Percentiles rank a stretch among this genome's conserved stretches.
phyloP scores from a whole-genome alignment of 2,329 filamentous ascomycete species.

The Lachnellula arida region DNA sequence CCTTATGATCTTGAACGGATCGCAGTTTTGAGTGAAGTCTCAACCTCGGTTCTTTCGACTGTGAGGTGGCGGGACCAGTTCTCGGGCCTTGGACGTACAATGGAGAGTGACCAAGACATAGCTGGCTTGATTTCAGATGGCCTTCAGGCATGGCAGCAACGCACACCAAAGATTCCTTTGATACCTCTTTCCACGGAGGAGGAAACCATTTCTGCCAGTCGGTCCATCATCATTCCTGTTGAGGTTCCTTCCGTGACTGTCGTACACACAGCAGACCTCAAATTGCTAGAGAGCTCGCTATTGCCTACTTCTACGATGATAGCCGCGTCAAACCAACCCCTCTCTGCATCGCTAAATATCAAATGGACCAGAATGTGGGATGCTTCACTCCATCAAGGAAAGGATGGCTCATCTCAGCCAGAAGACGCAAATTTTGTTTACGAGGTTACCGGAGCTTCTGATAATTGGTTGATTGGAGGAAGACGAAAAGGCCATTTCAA shows the following conservation, averaged over 20 bases:
- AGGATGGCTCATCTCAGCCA: constrained; percentile 3
- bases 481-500: constrained; percentile 74
- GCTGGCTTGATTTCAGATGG: constrained; percentile 20
- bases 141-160: constrained; percentile 25
- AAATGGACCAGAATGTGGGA: constrained; percentile 62
- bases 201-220: constrained; percentile 37
- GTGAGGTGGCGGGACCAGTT: constrained; percentile 48
- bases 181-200: constrained; percentile 19
- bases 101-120: constrained; percentile 25
- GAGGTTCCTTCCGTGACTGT: constrained; percentile 81
- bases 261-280: constrained; percentile 72
- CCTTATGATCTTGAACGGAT: constrained; percentile 52
- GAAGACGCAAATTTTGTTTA: constrained; percentile 70
- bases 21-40: constrained; percentile 47
- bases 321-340: constrained; percentile 58
- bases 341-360: constrained; percentile 57
- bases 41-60: constrained; percentile 43
- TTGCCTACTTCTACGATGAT: constrained; percentile 35
- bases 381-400: constrained; percentile 35
- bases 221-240: constrained; percentile 79
- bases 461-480: constrained; percentile 82
- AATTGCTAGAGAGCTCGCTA: constrained; percentile 40
- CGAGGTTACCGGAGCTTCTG: constrained; percentile 68
- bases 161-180: constrained; percentile 22
- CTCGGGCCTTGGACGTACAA: constrained; percentile 40